A percentile compares a stretch with the other conserved stretches of the same genome.
Conservation (phyloP, 129 eudicot genomes). For the Escallonia rubra region DNA sequence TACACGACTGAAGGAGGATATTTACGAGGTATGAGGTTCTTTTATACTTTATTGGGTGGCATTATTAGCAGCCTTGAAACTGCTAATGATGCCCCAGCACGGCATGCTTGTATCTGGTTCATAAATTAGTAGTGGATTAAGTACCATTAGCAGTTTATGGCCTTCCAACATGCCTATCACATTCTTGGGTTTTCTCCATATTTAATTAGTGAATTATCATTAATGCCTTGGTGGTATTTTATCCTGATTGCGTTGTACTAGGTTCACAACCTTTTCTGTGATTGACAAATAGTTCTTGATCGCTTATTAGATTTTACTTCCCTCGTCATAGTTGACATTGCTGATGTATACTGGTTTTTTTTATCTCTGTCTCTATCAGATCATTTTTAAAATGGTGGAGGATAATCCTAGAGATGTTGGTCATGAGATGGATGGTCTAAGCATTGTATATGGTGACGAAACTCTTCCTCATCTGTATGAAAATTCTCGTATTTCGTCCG, state of each 20-base stretch:
- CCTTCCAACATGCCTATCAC: too few species aligned
- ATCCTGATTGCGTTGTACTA: background rate
- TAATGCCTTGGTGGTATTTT: background rate
- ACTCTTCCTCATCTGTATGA: conserved; percentile 88
- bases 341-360: background rate
- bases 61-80: too few species aligned
- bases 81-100: too few species aligned
- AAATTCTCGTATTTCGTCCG: conserved; percentile 81
- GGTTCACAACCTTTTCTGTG: background rate
- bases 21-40: conserved; percentile 56
- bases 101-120: too few species aligned
- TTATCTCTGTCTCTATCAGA: conserved; percentile 29
- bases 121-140: too few species aligned
- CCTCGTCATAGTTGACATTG: conserved; percentile 4
- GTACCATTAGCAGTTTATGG: too few species aligned
- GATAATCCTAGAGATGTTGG: conserved; percentile 81
- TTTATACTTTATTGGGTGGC: too few species aligned
- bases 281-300: background rate
- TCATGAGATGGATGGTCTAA: conserved; percentile 66
- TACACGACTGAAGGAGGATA: conserved; percentile 60
- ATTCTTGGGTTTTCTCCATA: too few species aligned
- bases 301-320: background rate
- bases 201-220: too few species aligned
- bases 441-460: conserved; percentile 64
- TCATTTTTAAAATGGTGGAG: conserved; percentile 75